Base-by-base conservation (phyloP, 2,329 filamentous ascomycete species). In the Aspergillus viridinutans region DNA sequence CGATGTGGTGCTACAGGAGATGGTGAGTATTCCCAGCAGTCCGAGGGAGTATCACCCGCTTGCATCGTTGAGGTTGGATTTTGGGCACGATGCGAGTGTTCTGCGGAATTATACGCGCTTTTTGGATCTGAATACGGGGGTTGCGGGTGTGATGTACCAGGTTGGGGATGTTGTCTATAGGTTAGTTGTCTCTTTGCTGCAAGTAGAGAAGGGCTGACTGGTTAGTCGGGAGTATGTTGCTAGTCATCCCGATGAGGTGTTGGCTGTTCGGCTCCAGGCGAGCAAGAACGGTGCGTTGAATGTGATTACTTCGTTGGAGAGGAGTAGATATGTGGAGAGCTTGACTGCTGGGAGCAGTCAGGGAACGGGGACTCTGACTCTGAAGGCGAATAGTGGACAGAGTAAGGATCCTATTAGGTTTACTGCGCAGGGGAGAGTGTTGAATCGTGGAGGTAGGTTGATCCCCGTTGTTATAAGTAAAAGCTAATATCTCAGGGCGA, bases 191-290 rank as follows among this genome's bases (percentile, higher is more conserved):
- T 17, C 8, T n/a, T 43, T 21, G 40, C 12, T 14, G 8, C 4
- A 6, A 21, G 20, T 0, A 42, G 12, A 21, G 7, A 5, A 21
- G 10, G 9, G 25, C 32, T 57, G 28, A 50, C 20, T 21, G 26
- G 23, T n/a, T 21, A 61, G 60, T 2, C 56, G 60, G 4, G 60
- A 59, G 32, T 61, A 59, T 42, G 26, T 62, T 4, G 55, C 59
- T 1, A 62, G 60, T 29, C 52, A 57, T 52, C 56, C 60, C 2
- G 54, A 55, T 4, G 55, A 52, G 3, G 45, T 61, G 1, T 21
- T 62, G 14, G 59, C 48, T 8, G 26, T 58, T 3, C 23, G 58
- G 8, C 38, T 61, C 4, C 43, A 20, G 0, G 51, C 58, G 3
- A 61, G 55, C 26, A 8, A 45, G 49, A 4, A 45, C 3, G 54